Evolutionary conservation across 371 early-diverging fungal genomes (phyloP), one percentile per base, ranked within the genome.

Genomic region (Mortierella sp.): DNA sequence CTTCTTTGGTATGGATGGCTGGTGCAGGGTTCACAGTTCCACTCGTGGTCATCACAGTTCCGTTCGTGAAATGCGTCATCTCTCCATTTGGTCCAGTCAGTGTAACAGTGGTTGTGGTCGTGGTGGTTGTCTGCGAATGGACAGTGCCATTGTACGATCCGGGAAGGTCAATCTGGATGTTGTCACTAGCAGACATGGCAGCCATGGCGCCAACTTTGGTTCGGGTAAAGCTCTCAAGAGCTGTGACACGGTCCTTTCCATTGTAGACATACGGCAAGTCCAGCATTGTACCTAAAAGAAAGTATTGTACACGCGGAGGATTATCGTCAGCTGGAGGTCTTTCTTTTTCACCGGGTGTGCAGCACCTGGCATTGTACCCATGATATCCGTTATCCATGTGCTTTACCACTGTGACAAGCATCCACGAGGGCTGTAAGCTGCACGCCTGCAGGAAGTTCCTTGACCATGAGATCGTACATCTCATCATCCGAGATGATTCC

Each of bases 401-500:
- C 31, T 65, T 50, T 71, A 71, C 81, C 81, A 62, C 76, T 74
- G 62, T 85, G 85, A 56, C 85, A 85, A 1, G 79, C 90, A 74
- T 92, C 92, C 48, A 90, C 86, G 17, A 90, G 71, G 34, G 80
- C 80, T 3, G 87, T 87, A 52, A 92, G 66, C n/a, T 85, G 82
- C 10, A 80, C 80, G 31, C 89, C 89, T 46, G 78, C 71, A 19
- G 88, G 89, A 27, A 90, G 76, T 1, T 79, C 74, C 53, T 72
- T 68, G 54, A 90, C 88, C 49, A 90, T 64, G 8, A 82, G 57
- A 13, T 78, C 79, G 65, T 90, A 80, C 74, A 91, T 60, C 77
- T 86, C 86, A 66, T 91, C 90, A 66, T 91, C 91, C 16, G 80
- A 61, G 53, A 91, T 88, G 67, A 83, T 80, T 22, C 91, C 91